phyloP scores from a whole-genome alignment of 2,329 filamentous ascomycete genomes.

The Xylaria sp. region DNA sequence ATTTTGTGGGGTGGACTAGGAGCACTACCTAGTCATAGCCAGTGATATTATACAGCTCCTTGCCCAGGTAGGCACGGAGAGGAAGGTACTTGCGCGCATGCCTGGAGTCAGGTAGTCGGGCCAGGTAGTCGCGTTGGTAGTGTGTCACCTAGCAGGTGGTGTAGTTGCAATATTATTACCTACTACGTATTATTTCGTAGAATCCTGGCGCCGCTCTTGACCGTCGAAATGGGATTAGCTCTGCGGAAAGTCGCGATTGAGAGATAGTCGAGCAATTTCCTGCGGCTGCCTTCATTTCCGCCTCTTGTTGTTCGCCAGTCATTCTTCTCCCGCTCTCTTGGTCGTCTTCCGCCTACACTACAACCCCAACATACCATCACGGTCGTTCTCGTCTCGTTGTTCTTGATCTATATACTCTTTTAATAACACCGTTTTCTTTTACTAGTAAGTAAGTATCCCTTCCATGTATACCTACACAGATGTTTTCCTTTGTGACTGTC shows the following conservation, averaged over 20 bases:
- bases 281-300: conserved; percentile 9
- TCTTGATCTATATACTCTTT: conserved; percentile 27
- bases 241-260: conserved; percentile 22
- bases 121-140: too few relatives aligned
- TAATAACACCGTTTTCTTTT: conserved; percentile 22
- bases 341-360: neutral
- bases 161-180: conserved; percentile 6
- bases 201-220: conserved; percentile 22
- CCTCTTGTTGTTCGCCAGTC: conserved; percentile 3
- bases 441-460: conserved; percentile 39
- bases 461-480: neutral
- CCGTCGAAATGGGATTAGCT: conserved; percentile 30
- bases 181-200: conserved; percentile 16
- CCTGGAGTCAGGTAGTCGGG: too few relatives aligned
- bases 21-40: neutral
- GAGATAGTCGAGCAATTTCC: conserved; percentile 33
- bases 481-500: neutral
- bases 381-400: conserved; percentile 23
- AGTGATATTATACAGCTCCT: conserved; percentile 2
- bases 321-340: neutral
- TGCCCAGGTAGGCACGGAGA: neutral
- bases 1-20: conserved; percentile 4
- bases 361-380: conserved; percentile 21
- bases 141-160: neutral
- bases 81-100: conserved; percentile 1